Conservation (phyloP, 2,329 filamentous ascomycete genomes). For the Fusarium transvaalense region DNA sequence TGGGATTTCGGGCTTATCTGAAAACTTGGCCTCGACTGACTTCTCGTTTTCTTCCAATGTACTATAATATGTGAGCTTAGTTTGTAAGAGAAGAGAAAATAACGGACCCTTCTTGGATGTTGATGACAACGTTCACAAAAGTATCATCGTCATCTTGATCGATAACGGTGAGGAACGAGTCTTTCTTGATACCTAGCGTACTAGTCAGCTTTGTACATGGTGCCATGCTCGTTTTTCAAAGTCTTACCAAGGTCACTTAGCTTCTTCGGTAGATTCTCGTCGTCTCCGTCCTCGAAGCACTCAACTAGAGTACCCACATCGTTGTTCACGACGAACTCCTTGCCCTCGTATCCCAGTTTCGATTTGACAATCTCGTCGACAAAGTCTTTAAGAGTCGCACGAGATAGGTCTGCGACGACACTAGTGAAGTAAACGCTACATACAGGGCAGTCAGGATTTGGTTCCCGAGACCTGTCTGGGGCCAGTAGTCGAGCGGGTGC, state of each 20-base stretch:
- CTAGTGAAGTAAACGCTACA: constrained; percentile 80
- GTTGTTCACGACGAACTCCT: constrained; percentile 81
- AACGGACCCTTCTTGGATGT: constrained; percentile 72
- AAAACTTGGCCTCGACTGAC: constrained; percentile 64
- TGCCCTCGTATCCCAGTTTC: constrained; percentile 80
- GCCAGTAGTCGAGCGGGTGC: constrained; percentile 69
- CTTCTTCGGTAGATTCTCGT: constrained; percentile 86
- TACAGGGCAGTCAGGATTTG: constrained; percentile 85
- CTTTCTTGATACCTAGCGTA: constrained; percentile 71
- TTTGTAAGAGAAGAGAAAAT: not conserved
- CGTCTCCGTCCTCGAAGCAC: constrained; percentile 74
- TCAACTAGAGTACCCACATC: constrained; percentile 81
- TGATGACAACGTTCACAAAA: constrained; percentile 83
- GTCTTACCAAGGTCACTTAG: constrained; percentile 77
- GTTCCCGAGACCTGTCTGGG: constrained; percentile 68
- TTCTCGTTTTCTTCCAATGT: constrained; percentile 61
- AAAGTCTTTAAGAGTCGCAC: constrained; percentile 82
- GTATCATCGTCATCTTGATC: constrained; percentile 82
- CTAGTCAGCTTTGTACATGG: constrained; percentile 28
- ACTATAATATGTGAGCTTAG: constrained; percentile 54
- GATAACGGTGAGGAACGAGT: constrained; percentile 84
- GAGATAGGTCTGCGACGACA: constrained; percentile 74
- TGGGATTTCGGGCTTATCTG: constrained; percentile 64
- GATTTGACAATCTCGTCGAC: constrained; percentile 79
- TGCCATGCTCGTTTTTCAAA: not conserved